These are phyloP conservation scores for Mercurialis annua DNA, from an alignment of 345 rosid genomes.

Conservation along the genomic window DNA sequence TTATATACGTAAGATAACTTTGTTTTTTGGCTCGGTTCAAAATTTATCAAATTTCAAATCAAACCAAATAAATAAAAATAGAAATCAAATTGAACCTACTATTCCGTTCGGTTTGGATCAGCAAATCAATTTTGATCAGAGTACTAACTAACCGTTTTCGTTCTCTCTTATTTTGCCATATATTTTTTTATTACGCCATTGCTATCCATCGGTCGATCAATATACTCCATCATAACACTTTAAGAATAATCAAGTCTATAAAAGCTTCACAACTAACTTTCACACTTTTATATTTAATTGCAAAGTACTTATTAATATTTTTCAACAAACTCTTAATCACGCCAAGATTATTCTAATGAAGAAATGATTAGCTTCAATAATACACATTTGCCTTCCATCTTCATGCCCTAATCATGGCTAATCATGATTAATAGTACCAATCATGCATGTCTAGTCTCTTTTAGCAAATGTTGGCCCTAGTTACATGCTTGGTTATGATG, in stretches of 20 bases:
- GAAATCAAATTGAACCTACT: too few species aligned
- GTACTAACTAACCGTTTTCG: too few species aligned
- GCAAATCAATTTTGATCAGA: too few species aligned
- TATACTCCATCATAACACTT: slow-evolving; percentile 14
- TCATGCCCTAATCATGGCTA: slow-evolving; percentile 21
- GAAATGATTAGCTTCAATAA: slow-evolving; percentile 28
- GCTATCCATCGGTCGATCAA: neutral
- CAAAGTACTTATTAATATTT: slow-evolving; percentile 22
- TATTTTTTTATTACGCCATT: too few species aligned
- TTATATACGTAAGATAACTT: too few species aligned
- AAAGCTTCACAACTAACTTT: slow-evolving; percentile 24
- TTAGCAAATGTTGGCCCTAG: slow-evolving; percentile 28
- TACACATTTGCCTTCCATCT: slow-evolving; percentile 20
- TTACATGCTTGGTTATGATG: slow-evolving; percentile 45
- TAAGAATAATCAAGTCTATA: slow-evolving; percentile 12
- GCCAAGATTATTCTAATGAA: slow-evolving; percentile 23
- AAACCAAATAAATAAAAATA: too few species aligned
- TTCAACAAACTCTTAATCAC: slow-evolving; percentile 13
- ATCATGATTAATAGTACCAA: slow-evolving; percentile 32
- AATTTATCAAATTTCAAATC: too few species aligned
- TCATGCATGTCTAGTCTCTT: slow-evolving; percentile 37
- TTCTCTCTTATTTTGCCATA: too few species aligned
- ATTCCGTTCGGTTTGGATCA: too few species aligned
- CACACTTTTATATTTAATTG: slow-evolving; percentile 18
- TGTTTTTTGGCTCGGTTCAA: too few species aligned